Conservation (phyloP, 2,329 filamentous ascomycete species). For the Epicoccum nigrum region DNA sequence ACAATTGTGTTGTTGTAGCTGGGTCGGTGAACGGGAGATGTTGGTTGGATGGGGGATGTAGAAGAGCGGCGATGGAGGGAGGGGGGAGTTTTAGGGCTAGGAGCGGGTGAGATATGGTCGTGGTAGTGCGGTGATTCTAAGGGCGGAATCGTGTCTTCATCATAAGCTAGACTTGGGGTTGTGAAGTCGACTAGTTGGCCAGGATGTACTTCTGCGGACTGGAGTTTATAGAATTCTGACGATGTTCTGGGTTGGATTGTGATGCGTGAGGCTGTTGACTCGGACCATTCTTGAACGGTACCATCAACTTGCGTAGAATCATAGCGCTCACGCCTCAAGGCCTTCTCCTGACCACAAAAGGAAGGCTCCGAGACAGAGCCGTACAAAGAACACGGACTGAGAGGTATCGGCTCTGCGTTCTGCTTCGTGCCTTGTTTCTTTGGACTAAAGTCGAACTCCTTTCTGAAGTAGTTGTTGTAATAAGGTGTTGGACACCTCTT, state of each 20-base stretch:
- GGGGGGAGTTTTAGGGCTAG: too few relatives aligned
- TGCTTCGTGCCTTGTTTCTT: neutral
- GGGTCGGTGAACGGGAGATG: too few relatives aligned
- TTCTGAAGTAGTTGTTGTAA: neutral
- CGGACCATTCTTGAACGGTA: too few relatives aligned
- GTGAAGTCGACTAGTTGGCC: neutral
- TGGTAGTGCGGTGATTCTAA: too few relatives aligned
- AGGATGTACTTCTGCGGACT: neutral
- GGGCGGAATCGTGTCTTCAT: neutral
- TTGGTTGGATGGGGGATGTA: too few relatives aligned
- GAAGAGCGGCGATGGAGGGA: too few relatives aligned
- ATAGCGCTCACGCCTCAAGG: neutral
- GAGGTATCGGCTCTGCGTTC: neutral
- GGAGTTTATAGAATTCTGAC: neutral
- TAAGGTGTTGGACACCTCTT: too few relatives aligned
- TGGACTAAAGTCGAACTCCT: slow-evolving; percentile 10
- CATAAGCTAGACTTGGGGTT: neutral
- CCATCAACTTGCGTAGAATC: neutral
- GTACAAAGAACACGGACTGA: neutral
- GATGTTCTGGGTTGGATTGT: neutral
- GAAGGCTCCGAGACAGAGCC: too few relatives aligned
- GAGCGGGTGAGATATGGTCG: too few relatives aligned
- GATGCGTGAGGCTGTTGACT: too few relatives aligned
- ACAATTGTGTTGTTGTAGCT: too few relatives aligned
- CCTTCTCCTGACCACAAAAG: neutral